These are phyloP conservation scores for Neurospora cerealis DNA, from an alignment of 495 filamentous ascomycete genomes.

Conservation along the genomic window DNA sequence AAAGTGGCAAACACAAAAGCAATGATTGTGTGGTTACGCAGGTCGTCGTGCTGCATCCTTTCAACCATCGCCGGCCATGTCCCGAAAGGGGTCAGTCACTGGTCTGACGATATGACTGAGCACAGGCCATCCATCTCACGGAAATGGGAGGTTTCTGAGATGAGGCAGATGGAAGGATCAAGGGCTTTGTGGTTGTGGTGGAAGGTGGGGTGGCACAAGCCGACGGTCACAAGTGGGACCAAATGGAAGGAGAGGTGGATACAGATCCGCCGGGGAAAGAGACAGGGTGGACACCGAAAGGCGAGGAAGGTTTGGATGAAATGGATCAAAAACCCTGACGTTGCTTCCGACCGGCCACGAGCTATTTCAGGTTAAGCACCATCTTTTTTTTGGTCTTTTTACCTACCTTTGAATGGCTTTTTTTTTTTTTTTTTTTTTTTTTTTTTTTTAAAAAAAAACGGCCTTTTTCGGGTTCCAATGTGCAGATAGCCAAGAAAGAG, in stretches of 20 bases:
- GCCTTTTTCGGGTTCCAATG: neutral
- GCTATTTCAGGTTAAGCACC: neutral
- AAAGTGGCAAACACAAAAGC: neutral
- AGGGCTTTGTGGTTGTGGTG: neutral
- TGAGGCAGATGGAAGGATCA: neutral
- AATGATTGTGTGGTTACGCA: neutral
- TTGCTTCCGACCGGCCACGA: neutral
- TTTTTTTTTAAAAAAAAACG: neutral
- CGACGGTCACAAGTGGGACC: neutral
- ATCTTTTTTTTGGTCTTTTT: neutral
- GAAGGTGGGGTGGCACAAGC: neutral
- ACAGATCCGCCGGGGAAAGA: neutral
- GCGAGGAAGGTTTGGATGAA: neutral
- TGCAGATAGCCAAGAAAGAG: neutral
- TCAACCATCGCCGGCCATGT: neutral
- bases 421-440: no score
- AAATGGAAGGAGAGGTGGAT: neutral
- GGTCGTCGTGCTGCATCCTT: neutral
- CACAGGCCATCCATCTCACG: neutral
- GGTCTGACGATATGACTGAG: neutral
- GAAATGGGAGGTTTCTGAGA: neutral
- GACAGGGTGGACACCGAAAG: neutral
- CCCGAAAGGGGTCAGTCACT: neutral
- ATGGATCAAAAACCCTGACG: neutral
- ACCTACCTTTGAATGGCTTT: no score